Conservation (phyloP, 1,139 yeast genomes). For the Yamadazyma blattariae region DNA sequence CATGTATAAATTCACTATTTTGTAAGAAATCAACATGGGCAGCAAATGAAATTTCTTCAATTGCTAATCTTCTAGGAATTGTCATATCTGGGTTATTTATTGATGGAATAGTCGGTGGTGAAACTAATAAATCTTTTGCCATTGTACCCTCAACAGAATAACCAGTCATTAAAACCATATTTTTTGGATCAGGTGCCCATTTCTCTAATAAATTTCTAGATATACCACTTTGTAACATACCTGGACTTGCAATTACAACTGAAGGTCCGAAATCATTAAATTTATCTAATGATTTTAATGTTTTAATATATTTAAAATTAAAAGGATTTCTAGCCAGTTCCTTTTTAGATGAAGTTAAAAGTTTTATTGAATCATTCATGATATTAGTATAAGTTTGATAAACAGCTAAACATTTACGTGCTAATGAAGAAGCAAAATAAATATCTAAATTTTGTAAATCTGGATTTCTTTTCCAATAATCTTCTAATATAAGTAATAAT, state of each 20-base stretch:
- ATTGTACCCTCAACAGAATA: slow-evolving; percentile 97
- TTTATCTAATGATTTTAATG: slow-evolving; percentile 73
- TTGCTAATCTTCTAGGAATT: slow-evolving; percentile 81
- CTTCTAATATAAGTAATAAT: slow-evolving; percentile 81
- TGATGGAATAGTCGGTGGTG: slow-evolving; percentile 87
- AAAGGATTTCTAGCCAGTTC: slow-evolving; percentile 61
- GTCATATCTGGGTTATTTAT: slow-evolving; percentile 72
- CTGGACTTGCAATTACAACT: slow-evolving; percentile 95
- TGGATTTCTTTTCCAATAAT: slow-evolving; percentile 85
- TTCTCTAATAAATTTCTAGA: slow-evolving; percentile 86
- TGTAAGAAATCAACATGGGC: slow-evolving; percentile 98
- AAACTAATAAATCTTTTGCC: slow-evolving; percentile 87
- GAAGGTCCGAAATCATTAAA: slow-evolving; percentile 95
- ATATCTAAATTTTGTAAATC: slow-evolving; percentile 82
- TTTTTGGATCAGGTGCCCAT: slow-evolving; percentile 97
- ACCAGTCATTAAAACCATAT: slow-evolving; percentile 86
- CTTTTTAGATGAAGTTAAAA: slow-evolving; percentile 60
- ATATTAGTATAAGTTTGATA: slow-evolving; percentile 94
- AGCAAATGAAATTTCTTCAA: slow-evolving; percentile 97
- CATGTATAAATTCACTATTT: slow-evolving; percentile 85
- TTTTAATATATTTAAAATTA: slow-evolving; percentile 80
- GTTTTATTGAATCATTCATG: slow-evolving; percentile 91
- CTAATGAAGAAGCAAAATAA: slow-evolving; percentile 89
- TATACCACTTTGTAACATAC: slow-evolving; percentile 96
- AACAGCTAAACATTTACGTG: slow-evolving; percentile 95